phyloP scores from a whole-genome alignment of 148 eudicot species.

The Camellia lanceoleosa region DNA sequence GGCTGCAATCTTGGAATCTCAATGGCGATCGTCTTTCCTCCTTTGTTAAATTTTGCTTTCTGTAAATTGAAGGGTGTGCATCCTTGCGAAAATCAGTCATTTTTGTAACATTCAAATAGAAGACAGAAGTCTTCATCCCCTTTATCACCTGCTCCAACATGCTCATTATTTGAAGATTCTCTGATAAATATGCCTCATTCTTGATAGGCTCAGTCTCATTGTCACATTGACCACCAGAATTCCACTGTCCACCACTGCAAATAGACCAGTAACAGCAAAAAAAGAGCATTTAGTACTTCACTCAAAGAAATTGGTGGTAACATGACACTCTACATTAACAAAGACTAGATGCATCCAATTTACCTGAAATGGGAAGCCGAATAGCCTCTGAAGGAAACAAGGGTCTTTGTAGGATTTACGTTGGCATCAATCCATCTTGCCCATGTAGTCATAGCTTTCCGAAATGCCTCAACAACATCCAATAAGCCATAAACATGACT shows the following conservation, averaged over 20 bases:
- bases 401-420: conserved; percentile 50
- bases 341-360: conserved; percentile 3
- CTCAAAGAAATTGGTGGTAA: neutral
- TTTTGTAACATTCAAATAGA: conserved; percentile 61
- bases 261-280: neutral
- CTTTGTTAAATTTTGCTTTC: conserved; percentile 37
- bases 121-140: conserved; percentile 42
- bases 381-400: conserved; percentile 69
- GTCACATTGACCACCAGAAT: conserved; percentile 50
- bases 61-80: conserved; percentile 65
- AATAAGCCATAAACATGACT: conserved; percentile 54
- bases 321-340: neutral
- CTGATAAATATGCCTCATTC: conserved; percentile 32
- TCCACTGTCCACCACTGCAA: conserved; percentile 52
- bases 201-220: conserved; percentile 49
- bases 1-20: conserved; percentile 69
- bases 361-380: conserved; percentile 76
- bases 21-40: conserved; percentile 46
- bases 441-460: conserved; percentile 73
- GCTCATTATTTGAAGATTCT: conserved; percentile 37
- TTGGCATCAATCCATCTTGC: conserved; percentile 69
- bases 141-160: conserved; percentile 40
- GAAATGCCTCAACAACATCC: conserved; percentile 58
- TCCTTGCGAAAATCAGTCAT: conserved; percentile 69
- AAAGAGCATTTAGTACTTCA: neutral